Evolutionary conservation across 495 filamentous ascomycete species (phyloP).

Genomic region (Aspergillus asperescens): DNA sequence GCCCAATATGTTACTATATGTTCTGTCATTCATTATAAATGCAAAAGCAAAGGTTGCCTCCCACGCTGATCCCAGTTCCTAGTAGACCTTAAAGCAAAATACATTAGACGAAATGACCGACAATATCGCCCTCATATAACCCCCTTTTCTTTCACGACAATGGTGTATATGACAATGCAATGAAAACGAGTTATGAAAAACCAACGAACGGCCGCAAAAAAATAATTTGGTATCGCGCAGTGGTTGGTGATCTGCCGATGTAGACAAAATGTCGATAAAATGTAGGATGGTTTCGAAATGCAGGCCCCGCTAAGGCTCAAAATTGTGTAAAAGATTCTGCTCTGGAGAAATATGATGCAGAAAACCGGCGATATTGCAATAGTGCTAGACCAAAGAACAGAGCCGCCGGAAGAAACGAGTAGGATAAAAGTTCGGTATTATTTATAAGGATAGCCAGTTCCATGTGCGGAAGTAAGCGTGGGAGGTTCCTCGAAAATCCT

Average conservation of each 20-base stretch:
- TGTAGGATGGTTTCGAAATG: neutral
- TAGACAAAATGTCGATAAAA: neutral
- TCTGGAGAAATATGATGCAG: neutral
- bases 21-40: conserved; percentile 3
- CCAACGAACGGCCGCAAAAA: conserved; percentile 13
- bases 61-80: neutral
- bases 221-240: neutral
- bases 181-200: neutral
- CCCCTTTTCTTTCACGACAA: conserved; percentile 4
- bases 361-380: neutral
- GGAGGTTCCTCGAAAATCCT: conserved; percentile 40
- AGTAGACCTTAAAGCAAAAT: neutral
- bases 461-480: neutral
- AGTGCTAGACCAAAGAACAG: neutral
- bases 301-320: neutral
- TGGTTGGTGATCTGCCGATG: neutral
- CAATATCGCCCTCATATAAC: conserved; percentile 12
- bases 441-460: neutral
- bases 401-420: neutral
- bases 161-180: conserved; percentile 3
- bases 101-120: neutral
- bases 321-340: neutral
- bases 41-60: neutral
- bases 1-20: neutral
- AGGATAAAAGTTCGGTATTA: neutral